Conservation (phyloP, 352 stramenopile species). For the Pythium grandisporangium region DNA sequence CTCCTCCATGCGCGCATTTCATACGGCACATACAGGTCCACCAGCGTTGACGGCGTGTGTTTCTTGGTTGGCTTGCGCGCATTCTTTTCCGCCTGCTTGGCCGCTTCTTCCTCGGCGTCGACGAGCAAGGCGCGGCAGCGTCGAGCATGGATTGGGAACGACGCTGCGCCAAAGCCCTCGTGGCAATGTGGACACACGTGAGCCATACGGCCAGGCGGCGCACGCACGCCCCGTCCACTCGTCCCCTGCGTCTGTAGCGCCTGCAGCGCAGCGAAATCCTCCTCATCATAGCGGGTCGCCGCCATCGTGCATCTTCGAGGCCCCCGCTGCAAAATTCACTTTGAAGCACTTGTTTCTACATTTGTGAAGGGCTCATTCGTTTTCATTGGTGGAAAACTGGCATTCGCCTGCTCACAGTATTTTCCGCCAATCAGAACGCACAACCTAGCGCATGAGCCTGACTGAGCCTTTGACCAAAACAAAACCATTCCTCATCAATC, state of each 20-base stretch:
- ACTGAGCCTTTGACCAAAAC: too few relatives aligned
- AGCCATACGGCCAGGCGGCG: slow-evolving; percentile 11
- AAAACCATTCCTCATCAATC: too few relatives aligned
- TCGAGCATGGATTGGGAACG: slow-evolving; percentile 48
- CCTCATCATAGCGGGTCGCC: slow-evolving; percentile 14
- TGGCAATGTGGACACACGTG: slow-evolving; percentile 42
- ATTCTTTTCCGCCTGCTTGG: slow-evolving; percentile 5
- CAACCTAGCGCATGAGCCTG: too few relatives aligned
- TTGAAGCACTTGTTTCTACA: too few relatives aligned
- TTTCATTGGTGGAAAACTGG: too few relatives aligned
- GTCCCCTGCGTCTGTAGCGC: slow-evolving; percentile 12
- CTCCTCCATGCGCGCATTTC: too few relatives aligned
- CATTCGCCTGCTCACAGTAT: too few relatives aligned
- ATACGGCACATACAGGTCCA: slow-evolving; percentile 36
- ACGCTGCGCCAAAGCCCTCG: slow-evolving; percentile 44
- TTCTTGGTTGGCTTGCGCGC: slow-evolving; percentile 19
- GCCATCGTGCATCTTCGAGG: slow-evolving; percentile 7
- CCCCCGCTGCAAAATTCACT: too few relatives aligned
- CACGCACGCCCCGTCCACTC: slow-evolving; percentile 8
- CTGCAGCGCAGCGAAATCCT: slow-evolving; percentile 24
- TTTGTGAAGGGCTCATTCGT: too few relatives aligned
- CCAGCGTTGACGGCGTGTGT: slow-evolving; percentile 30
- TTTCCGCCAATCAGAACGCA: too few relatives aligned
- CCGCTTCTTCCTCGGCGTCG: slow-evolving; percentile 13
- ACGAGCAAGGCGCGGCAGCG: slow-evolving; percentile 40